Evolutionary conservation across 208 protist species (phyloP), one percentile per base, ranked within the genome.

Genomic region (Wallacemonas collosoma): DNA sequence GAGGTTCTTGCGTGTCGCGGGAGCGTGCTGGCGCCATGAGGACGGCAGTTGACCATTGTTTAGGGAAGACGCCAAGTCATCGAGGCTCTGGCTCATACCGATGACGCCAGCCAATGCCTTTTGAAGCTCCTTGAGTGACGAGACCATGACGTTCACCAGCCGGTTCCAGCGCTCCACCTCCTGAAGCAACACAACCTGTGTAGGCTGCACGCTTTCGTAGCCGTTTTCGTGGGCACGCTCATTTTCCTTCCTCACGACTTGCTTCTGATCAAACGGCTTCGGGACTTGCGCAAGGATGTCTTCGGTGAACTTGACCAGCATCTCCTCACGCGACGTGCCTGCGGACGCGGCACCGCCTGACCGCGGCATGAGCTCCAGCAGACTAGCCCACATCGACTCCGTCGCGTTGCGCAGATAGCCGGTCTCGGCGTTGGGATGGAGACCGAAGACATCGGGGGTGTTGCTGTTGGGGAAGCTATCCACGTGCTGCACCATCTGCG

Each of bases 381-480:
- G 66, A 76, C 98, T 95, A 4, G 70, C 45, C 96, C 97, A 99
- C 86, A 99, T 91, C 35, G 86, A 75, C 69, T 97, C 87, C n/a
- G 98, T 90, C 17, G 97, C 85, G 67, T 93, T 89, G 44, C 96
- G 98, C 58, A 98, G 82, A 77, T 99, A 99, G 50, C 93, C 93
- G 50, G 99, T 99, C 88, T 99, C 98, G 0, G 99, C 98, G 86
- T 99, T 99, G 11, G 94, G 88, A 81, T 99, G 98, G 40, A 99
- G 86, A 9, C 99, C 99, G 85, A 99, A 99, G 35, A 99, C 98
- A 47, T 99, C 92, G 47, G 99, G 99, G 11, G 95, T 86, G 76
- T 98, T 99, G 51, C 91, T 84, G 69, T 98, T 92, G 6, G 96
- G 95, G 69, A 99, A 91, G 64, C 69, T 63, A 36, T 99, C 89